phyloP scores from a whole-genome alignment of 163 green algal genomes.

The Scenedesmus sp. region DNA sequence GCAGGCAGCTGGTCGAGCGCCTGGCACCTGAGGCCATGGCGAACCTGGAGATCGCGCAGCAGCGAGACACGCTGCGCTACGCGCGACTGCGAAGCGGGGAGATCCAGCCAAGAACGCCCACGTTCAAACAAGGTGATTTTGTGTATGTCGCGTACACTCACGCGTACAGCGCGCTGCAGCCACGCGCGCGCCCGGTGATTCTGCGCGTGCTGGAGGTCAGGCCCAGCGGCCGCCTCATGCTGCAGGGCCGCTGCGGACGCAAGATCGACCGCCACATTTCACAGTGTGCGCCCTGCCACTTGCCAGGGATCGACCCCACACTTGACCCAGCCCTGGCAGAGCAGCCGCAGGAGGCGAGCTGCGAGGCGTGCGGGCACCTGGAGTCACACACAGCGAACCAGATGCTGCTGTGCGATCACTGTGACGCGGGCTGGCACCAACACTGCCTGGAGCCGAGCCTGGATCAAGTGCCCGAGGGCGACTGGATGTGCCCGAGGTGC shows the following conservation, averaged over 20 bases:
- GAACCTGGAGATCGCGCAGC: constrained; percentile 49
- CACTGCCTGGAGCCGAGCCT: constrained; percentile 16
- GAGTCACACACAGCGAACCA: neutral
- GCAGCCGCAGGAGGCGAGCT: neutral
- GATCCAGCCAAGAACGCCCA: neutral
- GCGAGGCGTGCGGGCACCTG: neutral
- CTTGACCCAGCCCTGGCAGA: constrained; percentile 2
- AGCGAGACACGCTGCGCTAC: constrained; percentile 43
- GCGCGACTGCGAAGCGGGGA: neutral
- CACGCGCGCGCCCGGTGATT: neutral
- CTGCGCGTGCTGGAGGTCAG: constrained; percentile 5
- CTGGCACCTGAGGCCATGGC: constrained; percentile 6
- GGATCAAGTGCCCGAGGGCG: neutral
- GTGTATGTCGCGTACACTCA: neutral
- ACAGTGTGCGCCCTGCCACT: constrained; percentile 22
- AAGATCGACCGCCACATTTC: neutral
- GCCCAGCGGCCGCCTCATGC: neutral
- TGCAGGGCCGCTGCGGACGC: constrained; percentile 24
- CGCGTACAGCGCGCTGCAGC: neutral
- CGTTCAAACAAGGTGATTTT: constrained; percentile 19
- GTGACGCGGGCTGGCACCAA: constrained; percentile 6
- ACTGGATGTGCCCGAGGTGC: constrained; percentile 31
- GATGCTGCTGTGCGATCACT: constrained; percentile 26
- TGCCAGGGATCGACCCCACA: constrained; percentile 6
- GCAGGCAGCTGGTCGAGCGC: constrained; percentile 12